A percentile compares a stretch with the other conserved stretches of the same genome.
These are phyloP conservation scores for Multifurca ochricompacta DNA, from an alignment of 768 basidiomycete genomes.

Conservation along the genomic window DNA sequence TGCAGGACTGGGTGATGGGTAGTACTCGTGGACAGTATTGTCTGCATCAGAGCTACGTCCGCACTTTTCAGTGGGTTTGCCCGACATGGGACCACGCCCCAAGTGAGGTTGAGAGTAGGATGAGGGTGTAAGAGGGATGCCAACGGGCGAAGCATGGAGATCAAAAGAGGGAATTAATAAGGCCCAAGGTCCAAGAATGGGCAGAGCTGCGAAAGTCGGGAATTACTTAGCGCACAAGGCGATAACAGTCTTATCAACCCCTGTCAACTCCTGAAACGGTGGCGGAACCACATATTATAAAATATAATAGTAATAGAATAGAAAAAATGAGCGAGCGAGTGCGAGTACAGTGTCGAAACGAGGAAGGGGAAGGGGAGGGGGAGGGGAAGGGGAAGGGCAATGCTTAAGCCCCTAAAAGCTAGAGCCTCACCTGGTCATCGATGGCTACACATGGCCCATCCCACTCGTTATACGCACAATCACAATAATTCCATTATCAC, in stretches of 20 bases:
- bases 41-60: background rate
- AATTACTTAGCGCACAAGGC: background rate
- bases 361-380: no score
- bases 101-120: background rate
- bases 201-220: no score
- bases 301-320: no score
- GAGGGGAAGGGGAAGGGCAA: no score
- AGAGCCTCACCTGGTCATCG: no score
- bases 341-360: no score
- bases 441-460: no score
- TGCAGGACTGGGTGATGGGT: background rate
- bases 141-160: conserved; percentile 3
- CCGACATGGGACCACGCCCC: conserved; percentile 14
- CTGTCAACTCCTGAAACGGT: background rate
- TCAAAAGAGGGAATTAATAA: background rate
- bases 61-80: conserved; percentile 4
- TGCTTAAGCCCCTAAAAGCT: no score
- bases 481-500: conserved; percentile 3
- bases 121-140: background rate
- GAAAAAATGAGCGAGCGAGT: no score
- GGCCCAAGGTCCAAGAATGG: background rate
- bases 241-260: background rate
- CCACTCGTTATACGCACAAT: background rate
- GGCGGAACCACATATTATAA: no score
- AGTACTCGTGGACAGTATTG: background rate